Base-by-base conservation (phyloP, 2,329 filamentous ascomycete species). In the Colletotrichum nymphaeae region DNA sequence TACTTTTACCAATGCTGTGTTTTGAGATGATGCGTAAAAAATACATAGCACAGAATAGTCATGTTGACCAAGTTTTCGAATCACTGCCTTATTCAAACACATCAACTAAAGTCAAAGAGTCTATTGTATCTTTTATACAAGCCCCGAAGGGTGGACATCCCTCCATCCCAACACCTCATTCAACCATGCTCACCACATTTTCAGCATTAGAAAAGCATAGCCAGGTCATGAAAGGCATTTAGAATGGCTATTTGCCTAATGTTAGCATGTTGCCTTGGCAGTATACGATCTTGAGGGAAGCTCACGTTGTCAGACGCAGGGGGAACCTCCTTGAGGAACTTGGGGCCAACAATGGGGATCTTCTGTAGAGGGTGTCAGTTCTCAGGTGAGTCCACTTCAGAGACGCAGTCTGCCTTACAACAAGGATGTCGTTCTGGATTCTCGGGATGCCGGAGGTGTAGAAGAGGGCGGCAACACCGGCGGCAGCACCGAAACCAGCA, bases 401-500 rank as follows among this genome's bases (percentile, higher is more conserved):
- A 30, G 30, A 16, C 28, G 7, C n/a, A 9, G 14, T 37, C 4
- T 24, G 35, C 63, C 84, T 70, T 83, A 90, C 89, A 81, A 86
- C 83, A 75, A 93, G 86, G 75, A 93, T 85, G 78, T 93, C 91
- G 60, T 79, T 80, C 81, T 90, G 84, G 76, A 93, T 84, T 80
- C 86, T 87, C 76, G 91, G 91, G 62, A 93, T 88, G 77, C 91
- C 90, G 53, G 90, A 91, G 76, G 88, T 85, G 80, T 85, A 90
- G 86, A 89, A 90, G 77, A 92, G 86, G 75, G 90, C 84, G 76
- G 84, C 89, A 75, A 90, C 86, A 77, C 87, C 87, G 74, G 88
- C 89, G 72, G 89, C 88, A 74, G 84, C 90, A 72, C 89, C 90
- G 78, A 90, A 91, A 67, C 86, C 84, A 72, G 84, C 89, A 62